A percentile compares a stretch with the other conserved stretches of the same genome.
Evolutionary conservation across 2,329 filamentous ascomycete genomes (phyloP).

Genomic region (Gnomoniopsis smithogilvyi): DNA sequence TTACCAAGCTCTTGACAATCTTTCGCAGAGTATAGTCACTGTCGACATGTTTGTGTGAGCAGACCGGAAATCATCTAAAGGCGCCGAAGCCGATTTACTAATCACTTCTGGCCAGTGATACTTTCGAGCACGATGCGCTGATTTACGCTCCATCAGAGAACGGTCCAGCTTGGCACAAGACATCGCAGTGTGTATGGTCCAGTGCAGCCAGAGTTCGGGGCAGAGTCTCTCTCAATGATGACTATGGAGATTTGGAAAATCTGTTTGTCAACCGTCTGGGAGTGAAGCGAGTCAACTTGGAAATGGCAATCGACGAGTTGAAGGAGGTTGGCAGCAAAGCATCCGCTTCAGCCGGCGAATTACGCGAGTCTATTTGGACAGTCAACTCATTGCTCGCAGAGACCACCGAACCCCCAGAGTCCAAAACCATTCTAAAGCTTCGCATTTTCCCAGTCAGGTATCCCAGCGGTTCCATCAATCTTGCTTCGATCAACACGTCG

Average conservation of each 20-base stretch:
- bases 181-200: constrained; percentile 17
- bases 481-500: constrained; percentile 7
- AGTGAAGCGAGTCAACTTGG: constrained; percentile 26
- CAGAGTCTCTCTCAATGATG: constrained; percentile 7
- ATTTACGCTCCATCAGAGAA: constrained; percentile 11
- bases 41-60: background rate
- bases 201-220: constrained; percentile 10
- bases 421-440: background rate
- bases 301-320: constrained; percentile 31
- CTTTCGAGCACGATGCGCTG: constrained; percentile 6
- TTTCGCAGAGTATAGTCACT: background rate
- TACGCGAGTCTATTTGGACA: constrained; percentile 29
- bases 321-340: constrained; percentile 17
- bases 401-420: background rate
- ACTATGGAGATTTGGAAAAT: constrained; percentile 10
- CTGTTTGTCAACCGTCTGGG: constrained; percentile 24
- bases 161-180: background rate
- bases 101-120: background rate
- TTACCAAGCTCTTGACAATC: constrained; percentile 9
- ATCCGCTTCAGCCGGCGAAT: constrained; percentile 16
- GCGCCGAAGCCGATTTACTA: background rate
- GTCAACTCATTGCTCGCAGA: constrained; percentile 30
- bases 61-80: background rate
- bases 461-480: constrained; percentile 14
- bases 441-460: constrained; percentile 26